Conservation (phyloP, 768 basidiomycete genomes). For the Termitomyces sp. region DNA sequence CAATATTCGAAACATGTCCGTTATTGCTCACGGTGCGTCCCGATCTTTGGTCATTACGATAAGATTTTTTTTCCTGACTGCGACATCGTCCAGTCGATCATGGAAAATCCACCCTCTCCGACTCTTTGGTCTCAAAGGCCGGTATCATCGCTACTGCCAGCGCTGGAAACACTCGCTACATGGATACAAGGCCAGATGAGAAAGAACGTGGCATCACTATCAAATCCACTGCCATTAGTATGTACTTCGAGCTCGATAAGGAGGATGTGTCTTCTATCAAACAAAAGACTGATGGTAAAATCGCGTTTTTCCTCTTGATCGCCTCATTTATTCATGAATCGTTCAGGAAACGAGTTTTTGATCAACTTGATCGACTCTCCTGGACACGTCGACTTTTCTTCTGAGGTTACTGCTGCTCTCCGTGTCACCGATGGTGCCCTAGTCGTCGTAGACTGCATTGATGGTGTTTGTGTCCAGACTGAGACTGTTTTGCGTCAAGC, state of each 20-base stretch:
- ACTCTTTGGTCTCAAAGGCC: constrained; percentile 97
- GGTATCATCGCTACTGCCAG: constrained; percentile 94
- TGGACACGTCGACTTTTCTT: constrained; percentile 99
- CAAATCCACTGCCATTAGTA: constrained; percentile 98
- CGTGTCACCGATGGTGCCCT: constrained; percentile 99
- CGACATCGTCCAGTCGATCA: constrained; percentile 74
- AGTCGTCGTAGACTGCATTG: constrained; percentile 98
- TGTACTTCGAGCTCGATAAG: constrained; percentile 96
- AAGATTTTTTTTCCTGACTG: background rate
- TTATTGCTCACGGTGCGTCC: constrained; percentile 77
- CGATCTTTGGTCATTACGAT: background rate
- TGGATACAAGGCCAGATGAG: constrained; percentile 94
- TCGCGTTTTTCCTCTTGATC: background rate
- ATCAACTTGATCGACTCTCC: constrained; percentile 99
- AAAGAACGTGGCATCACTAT: constrained; percentile 99
- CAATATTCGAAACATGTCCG: constrained; percentile 93
- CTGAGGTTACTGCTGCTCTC: constrained; percentile 97
- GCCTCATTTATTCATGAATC: background rate
- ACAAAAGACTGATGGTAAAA: constrained; percentile 88
- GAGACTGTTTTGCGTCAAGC: constrained; percentile 98
- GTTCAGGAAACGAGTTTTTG: constrained; percentile 85
- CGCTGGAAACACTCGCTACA: constrained; percentile 93
- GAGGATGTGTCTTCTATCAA: constrained; percentile 81
- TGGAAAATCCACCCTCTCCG: constrained; percentile 98
- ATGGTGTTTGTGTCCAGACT: constrained; percentile 99